Evolutionary conservation across 257 asterid genomes (phyloP).

Genomic region (Solanum pennellii): DNA sequence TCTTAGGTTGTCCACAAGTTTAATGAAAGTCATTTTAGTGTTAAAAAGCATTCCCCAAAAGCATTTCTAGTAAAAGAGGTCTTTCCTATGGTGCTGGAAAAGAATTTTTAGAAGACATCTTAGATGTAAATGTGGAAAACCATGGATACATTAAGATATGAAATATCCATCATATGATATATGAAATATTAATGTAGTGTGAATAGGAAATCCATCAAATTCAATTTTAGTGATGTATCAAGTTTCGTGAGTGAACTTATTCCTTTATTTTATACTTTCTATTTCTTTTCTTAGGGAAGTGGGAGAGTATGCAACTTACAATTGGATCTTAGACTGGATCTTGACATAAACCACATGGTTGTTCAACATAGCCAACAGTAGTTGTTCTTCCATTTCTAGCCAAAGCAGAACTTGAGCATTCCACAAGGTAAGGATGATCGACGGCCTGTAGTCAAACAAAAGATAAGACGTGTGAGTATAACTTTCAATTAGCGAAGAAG

Average conservation of each 20-base stretch:
- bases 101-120: background rate
- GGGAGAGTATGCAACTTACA: conserved; percentile 26
- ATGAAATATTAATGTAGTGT: background rate
- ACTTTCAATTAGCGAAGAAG: too few relatives aligned
- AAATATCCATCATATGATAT: background rate
- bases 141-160: background rate
- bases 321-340: conserved; percentile 65
- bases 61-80: background rate
- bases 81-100: background rate
- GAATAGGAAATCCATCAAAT: background rate
- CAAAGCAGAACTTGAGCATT: conserved; percentile 53
- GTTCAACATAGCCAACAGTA: conserved; percentile 28
- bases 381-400: conserved; percentile 34
- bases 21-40: background rate
- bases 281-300: background rate
- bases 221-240: background rate
- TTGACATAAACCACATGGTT: conserved; percentile 49
- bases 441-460: conserved; percentile 48
- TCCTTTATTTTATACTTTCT: background rate
- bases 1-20: background rate
- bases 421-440: conserved; percentile 95
- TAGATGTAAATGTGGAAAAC: background rate
- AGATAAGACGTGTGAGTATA: background rate
- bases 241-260: background rate
- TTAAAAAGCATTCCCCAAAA: background rate